Evolutionary conservation across 2,329 filamentous ascomycete genomes (phyloP).

Genomic region (Fusarium mexicanum): DNA sequence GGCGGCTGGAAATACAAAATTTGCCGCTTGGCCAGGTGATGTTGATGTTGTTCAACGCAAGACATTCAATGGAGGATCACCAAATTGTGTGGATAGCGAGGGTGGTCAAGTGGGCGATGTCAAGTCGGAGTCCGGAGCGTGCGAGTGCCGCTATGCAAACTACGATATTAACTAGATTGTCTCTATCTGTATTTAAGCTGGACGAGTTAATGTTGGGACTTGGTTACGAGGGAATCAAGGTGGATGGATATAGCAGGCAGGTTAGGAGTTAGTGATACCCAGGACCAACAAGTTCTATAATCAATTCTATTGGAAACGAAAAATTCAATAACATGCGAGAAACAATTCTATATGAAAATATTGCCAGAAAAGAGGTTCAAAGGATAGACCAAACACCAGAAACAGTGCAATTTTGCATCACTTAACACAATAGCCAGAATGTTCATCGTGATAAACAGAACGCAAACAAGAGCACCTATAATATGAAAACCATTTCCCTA

Average conservation of each 20-base stretch:
- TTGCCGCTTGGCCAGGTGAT: slow-evolving; percentile 65
- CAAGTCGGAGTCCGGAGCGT: slow-evolving; percentile 49
- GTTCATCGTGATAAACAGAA: background rate
- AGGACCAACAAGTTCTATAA: slow-evolving; percentile 17
- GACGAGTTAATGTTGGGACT: background rate
- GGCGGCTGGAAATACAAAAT: slow-evolving; percentile 36
- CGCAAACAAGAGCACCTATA: background rate
- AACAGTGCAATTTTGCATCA: slow-evolving; percentile 5
- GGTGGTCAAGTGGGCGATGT: slow-evolving; percentile 52
- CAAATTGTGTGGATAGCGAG: slow-evolving; percentile 60
- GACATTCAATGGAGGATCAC: slow-evolving; percentile 52
- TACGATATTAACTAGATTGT: slow-evolving; percentile 33
- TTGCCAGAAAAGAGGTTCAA: background rate
- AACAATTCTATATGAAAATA: background rate
- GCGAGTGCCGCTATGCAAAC: slow-evolving; percentile 53
- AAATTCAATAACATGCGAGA: background rate
- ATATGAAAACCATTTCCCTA: background rate
- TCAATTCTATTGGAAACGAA: slow-evolving; percentile 5
- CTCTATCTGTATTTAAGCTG: background rate
- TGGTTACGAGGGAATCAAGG: background rate
- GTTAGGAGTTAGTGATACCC: slow-evolving; percentile 37
- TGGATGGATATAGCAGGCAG: background rate
- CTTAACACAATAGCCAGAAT: background rate
- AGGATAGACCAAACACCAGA: background rate
- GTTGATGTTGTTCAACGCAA: slow-evolving; percentile 65